Evolutionary conservation across 352 stramenopile species (phyloP), one percentile per base, ranked within the genome.

Genomic region (Phytophthora megakarya): DNA sequence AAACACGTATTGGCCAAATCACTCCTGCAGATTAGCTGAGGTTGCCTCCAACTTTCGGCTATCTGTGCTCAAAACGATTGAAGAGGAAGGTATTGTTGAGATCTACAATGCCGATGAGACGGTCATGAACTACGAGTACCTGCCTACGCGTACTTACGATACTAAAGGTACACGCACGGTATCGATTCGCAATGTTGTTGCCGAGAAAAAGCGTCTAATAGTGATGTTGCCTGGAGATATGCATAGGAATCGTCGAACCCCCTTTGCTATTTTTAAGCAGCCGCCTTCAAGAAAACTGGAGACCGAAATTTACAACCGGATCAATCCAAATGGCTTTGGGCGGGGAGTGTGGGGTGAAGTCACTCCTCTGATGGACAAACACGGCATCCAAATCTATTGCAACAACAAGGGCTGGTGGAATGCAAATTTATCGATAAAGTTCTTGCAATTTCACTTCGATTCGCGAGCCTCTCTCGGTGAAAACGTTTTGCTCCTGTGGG

Each of bases 261-360:
- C n/a, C n/a, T 70, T 66, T 12, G 40, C 61, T 4, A 52, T 74
- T 2, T 40, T 73, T n/a, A 76, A 73, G 37, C 32, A 59, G 7
- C 39, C 23, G 9, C 15, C 43, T 11, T 9, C 26, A 5, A 32
- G 9, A 32, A 9, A 10, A 10, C 5, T 10, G 5, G 26, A 32
- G 9, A 32, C 19, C 19, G 22, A 22, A 8, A 18, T 30, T 19
- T 47, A 32, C 35, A 73, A 75, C 19, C 3, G 44, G 6, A 23
- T 43, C 1, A 5, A 56, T 1, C 48, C 60, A 13, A 32, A 75
- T 25, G 58, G 68, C 0, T 73, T 75, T 50, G 72, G 61, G 0
- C 15, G 67, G 8, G 32, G 19, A 9, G 30, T 75, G 5, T 76
- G 55, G 60, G 15, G 11, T 5, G 28, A 67, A 21, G 26, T 76